Evolutionary conservation across 176 grass and related monocot species (phyloP).

Genomic region (Oropetium thomaeum): DNA sequence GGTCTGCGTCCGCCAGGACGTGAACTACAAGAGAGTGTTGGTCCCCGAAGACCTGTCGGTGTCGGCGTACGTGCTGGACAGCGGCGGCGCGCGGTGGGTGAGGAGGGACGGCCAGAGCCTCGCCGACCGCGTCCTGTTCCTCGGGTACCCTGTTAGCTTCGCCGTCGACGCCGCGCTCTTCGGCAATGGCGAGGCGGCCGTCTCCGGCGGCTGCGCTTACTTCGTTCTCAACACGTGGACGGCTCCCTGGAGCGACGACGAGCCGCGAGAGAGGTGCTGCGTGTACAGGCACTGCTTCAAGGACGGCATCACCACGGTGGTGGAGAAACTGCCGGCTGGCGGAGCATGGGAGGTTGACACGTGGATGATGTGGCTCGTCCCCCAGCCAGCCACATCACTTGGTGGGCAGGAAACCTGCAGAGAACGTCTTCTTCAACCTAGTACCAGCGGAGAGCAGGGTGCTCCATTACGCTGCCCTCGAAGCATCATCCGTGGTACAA

Average conservation of each 20-base stretch:
- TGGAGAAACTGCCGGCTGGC: background rate
- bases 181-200: background rate
- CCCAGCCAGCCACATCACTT: background rate
- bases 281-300: background rate
- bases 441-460: too few relatives aligned
- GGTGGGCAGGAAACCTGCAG: background rate
- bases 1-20: background rate
- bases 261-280: background rate
- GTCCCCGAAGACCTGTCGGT: background rate
- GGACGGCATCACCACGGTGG: background rate
- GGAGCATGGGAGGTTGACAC: background rate
- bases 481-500: background rate
- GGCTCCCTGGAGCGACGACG: too few relatives aligned
- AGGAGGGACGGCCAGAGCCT: background rate
- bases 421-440: background rate
- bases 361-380: background rate
- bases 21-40: background rate
- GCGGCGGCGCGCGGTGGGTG: background rate
- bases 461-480: background rate
- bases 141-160: slow-evolving; percentile 5
- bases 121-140: background rate
- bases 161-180: background rate
- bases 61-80: background rate
- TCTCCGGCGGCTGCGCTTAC: background rate
- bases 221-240: background rate